These are phyloP conservation scores for Xylariales sp. DNA, from an alignment of 2,329 filamentous ascomycete genomes.

Conservation along the genomic window DNA sequence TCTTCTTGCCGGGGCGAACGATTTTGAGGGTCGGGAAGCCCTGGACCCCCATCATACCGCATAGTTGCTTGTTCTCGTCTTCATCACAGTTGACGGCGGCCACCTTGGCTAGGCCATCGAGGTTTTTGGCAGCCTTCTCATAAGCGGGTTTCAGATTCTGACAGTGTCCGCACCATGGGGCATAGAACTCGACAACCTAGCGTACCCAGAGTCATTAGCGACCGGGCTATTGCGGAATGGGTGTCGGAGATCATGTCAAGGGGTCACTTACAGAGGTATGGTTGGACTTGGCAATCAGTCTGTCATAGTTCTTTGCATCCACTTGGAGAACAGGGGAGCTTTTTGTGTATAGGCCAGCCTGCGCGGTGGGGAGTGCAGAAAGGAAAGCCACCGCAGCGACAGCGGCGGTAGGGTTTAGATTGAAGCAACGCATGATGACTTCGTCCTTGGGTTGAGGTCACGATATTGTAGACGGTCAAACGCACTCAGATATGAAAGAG, in stretches of 20 bases:
- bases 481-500: slow-evolving; percentile 14
- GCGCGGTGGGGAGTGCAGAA: slow-evolving; percentile 71
- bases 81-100: slow-evolving; percentile 96
- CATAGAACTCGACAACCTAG: slow-evolving; percentile 86
- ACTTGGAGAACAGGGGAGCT: slow-evolving; percentile 88
- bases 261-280: slow-evolving; percentile 78
- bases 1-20: slow-evolving; percentile 78
- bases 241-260: not conserved
- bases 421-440: slow-evolving; percentile 61
- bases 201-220: slow-evolving; percentile 15
- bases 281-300: slow-evolving; percentile 87
- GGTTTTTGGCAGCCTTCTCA: slow-evolving; percentile 89
- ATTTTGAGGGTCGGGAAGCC: slow-evolving; percentile 98
- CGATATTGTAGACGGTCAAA: slow-evolving; percentile 18
- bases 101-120: slow-evolving; percentile 93
- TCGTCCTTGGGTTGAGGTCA: slow-evolving; percentile 16
- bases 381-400: slow-evolving; percentile 72
- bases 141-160: slow-evolving; percentile 95
- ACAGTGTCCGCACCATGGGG: slow-evolving; percentile 98
- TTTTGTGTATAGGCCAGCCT: slow-evolving; percentile 82
- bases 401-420: slow-evolving; percentile 62
- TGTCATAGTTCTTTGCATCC: slow-evolving; percentile 81
- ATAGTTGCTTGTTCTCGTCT: slow-evolving; percentile 89
- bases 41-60: slow-evolving; percentile 85
- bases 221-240: not conserved